Evolutionary conservation across 176 grass and related monocot genomes (phyloP).

Genomic region (Lolium perenne): DNA sequence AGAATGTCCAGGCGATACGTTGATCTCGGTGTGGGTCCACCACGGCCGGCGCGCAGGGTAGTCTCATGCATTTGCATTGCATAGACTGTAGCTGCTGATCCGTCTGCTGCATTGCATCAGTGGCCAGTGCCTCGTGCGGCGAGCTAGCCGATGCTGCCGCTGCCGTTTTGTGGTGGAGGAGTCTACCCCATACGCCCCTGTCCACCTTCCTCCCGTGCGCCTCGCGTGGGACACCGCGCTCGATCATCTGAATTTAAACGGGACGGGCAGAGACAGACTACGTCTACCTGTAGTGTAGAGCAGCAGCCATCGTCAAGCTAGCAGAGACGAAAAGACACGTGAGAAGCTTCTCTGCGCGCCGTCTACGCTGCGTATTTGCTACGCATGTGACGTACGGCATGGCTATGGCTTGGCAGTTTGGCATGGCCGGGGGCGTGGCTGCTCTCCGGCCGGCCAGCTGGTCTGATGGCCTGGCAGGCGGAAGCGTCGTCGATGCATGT

Average conservation of each 20-base stretch:
- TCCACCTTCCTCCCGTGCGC: neutral
- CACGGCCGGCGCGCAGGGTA: too few relatives aligned
- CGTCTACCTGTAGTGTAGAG: neutral
- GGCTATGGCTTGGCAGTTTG: neutral
- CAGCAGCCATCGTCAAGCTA: neutral
- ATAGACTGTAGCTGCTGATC: conserved; percentile 36
- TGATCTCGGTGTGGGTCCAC: conserved; percentile 31
- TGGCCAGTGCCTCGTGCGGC: conserved; percentile 34
- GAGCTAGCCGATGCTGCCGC: conserved; percentile 31
- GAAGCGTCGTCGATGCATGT: neutral
- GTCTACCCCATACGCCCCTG: conserved; percentile 49
- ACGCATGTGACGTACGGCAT: neutral
- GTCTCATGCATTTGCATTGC: neutral
- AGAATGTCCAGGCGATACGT: conserved; percentile 54
- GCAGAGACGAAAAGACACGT: neutral
- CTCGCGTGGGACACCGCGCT: conserved; percentile 13
- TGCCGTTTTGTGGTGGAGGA: conserved; percentile 18
- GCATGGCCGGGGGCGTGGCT: neutral
- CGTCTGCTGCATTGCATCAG: conserved; percentile 21
- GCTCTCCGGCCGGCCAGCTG: neutral
- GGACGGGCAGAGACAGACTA: neutral
- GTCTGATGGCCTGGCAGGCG: neutral
- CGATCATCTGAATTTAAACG: conserved; percentile 15
- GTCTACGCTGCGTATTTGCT: neutral
- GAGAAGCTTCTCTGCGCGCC: conserved; percentile 49